These are phyloP conservation scores for Xylaria polymorpha DNA, from an alignment of 2,329 filamentous ascomycete species.

Conservation along the genomic window DNA sequence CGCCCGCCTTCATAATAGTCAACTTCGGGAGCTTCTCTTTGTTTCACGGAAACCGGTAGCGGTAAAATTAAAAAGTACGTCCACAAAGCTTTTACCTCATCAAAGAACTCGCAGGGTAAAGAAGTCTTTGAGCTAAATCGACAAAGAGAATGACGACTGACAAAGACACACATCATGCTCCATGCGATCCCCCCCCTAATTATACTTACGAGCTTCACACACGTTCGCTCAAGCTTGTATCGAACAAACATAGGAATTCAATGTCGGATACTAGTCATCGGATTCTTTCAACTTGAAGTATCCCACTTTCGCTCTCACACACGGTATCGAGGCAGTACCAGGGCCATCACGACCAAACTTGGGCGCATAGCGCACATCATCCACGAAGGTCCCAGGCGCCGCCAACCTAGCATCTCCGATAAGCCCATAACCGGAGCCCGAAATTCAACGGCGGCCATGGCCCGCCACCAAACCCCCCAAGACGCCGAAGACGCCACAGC, in stretches of 20 bases:
- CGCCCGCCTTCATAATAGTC: neutral
- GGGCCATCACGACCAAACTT: neutral
- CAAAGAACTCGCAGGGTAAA: neutral
- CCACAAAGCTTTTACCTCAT: conserved; percentile 6
- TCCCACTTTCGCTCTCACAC: neutral
- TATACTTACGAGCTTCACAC: neutral
- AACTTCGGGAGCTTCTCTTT: conserved; percentile 18
- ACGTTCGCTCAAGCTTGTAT: neutral
- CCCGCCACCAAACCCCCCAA: conserved; percentile 5
- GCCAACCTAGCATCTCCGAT: neutral
- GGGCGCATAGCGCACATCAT: neutral
- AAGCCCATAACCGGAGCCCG: neutral
- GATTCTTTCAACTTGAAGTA: neutral
- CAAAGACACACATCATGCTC: conserved; percentile 3
- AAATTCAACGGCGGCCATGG: conserved; percentile 15
- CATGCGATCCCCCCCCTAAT: neutral
- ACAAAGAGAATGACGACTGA: conserved; percentile 17
- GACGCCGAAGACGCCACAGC: conserved; percentile 1
- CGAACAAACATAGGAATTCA: neutral
- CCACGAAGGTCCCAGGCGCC: neutral
- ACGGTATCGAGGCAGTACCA: neutral
- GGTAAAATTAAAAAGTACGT: neutral
- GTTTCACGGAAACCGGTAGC: conserved; percentile 21
- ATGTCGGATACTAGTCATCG: neutral
- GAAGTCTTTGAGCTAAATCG: neutral